phyloP scores from a whole-genome alignment of 371 early-diverging fungal genomes.

The Umbelopsis sp. region DNA sequence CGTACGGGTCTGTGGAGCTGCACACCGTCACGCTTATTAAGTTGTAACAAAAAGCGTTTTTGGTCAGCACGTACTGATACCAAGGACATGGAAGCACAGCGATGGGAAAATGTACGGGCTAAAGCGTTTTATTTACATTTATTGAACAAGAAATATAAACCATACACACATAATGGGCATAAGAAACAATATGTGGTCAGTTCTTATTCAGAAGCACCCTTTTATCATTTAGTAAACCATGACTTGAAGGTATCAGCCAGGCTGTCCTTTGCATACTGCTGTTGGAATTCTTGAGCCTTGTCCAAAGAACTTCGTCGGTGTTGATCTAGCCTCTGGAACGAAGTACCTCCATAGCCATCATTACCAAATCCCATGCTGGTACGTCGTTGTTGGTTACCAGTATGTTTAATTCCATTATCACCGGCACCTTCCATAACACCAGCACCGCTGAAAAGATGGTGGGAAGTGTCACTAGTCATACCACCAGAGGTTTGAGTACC shows the following conservation, averaged over 20 bases:
- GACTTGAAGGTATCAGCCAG: conserved; percentile 17
- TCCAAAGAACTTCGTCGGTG: conserved; percentile 1
- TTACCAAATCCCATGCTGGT: conserved; percentile 6
- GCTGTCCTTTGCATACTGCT: conserved; percentile 17
- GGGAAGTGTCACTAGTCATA: background rate
- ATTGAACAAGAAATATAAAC: too few species aligned
- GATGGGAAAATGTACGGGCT: too few species aligned
- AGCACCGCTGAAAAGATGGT: background rate
- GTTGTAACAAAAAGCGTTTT: too few species aligned
- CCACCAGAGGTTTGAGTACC: background rate
- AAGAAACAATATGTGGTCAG: too few species aligned
- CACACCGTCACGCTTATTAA: too few species aligned
- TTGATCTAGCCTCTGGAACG: conserved; percentile 8
- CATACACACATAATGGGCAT: too few species aligned
- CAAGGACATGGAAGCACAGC: too few species aligned
- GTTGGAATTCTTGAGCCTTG: conserved; percentile 15
- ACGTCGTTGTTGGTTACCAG: background rate
- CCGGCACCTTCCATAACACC: conserved; percentile 1
- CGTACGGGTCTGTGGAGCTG: too few species aligned
- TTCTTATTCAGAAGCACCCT: too few species aligned
- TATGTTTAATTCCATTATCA: background rate
- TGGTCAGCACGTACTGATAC: too few species aligned
- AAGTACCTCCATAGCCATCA: background rate
- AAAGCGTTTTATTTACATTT: too few species aligned
- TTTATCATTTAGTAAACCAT: background rate